Base-by-base conservation (phyloP, 108 stramenopile species). In the Cyclotella distinguenda region DNA sequence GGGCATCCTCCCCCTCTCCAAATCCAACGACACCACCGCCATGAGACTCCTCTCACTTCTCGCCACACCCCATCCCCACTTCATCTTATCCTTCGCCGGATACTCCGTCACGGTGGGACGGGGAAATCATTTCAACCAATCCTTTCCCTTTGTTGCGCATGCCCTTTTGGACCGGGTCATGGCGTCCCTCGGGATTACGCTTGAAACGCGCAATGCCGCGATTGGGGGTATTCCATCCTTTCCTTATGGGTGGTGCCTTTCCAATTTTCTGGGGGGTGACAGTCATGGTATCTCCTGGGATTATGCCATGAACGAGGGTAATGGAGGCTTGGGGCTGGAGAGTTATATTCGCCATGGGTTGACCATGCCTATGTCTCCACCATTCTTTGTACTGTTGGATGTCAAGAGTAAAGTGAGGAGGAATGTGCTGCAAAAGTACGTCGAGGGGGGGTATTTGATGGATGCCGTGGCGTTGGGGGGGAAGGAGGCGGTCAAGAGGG, bases 211-310 rank as follows among this genome's bases (percentile, higher is more conserved):
- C 3, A 94, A 94, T 68, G 74, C 82, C n/a, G 93, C 89, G 12
- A 88, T 89, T 78, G 93, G 93, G 25, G 93, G 93, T 10, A 85
- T 87, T 54, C 93, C 93, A 16, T 83, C 85, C 38, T 94, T 90
- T 82, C 93, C 93, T 15, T 94, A 94, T 70, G 86, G 83, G 21
- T 94, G 86, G 82, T 94, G 93, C 59, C 39, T 94, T 36, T 65
- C 78, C 36, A 84, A 90, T 44, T 94, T 94, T 64, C 52, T 85
- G 51, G 89, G 89, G 1, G 58, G 46, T 6, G 86, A 89, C 52
- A 58, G 88, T 5, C 87, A 94, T 59, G 83, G 84, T 6, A 48
- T 90, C 15, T 70, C 68, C 26, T 94, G 93, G 93, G 93, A 90
- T 74, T 94, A 89, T 60, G 81, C 78, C 30, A 94, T 94, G 93